A percentile compares a stretch with the other conserved stretches of the same genome.
These are phyloP conservation scores for Leccinum pachyderme DNA, from an alignment of 1,284 basidiomycete species.

Conservation along the genomic window DNA sequence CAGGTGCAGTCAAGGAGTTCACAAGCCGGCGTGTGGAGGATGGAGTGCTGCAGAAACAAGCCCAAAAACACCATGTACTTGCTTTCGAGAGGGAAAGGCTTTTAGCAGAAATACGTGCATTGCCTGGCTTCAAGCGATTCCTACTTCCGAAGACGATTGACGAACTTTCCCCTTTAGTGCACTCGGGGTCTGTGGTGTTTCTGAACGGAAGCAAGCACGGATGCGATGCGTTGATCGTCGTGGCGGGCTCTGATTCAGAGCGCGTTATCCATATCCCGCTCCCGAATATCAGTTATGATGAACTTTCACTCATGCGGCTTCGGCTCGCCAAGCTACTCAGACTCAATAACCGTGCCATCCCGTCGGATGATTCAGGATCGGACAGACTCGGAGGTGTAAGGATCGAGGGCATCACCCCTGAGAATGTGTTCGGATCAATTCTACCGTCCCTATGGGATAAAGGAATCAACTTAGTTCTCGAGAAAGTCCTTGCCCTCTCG, in stretches of 20 bases:
- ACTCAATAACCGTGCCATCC: neutral
- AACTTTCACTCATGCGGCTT: neutral
- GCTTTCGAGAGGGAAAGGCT: neutral
- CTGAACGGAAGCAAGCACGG: neutral
- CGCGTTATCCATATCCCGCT: neutral
- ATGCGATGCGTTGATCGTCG: neutral
- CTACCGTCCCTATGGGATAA: slow-evolving; percentile 7
- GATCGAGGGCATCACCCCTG: neutral
- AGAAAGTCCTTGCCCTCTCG: slow-evolving; percentile 1
- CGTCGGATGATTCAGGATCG: no score
- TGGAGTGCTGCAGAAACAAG: neutral
- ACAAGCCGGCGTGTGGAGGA: no score
- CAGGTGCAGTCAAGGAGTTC: neutral
- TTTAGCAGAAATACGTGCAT: neutral
- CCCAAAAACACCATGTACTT: neutral
- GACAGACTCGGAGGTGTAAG: no score
- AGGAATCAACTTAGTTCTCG: slow-evolving; percentile 4
- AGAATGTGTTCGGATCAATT: neutral
- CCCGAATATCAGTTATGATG: no score
- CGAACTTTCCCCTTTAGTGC: neutral
- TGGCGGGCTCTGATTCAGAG: neutral
- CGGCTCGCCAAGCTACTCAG: neutral
- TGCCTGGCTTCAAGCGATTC: slow-evolving; percentile 6
- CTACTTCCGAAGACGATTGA: neutral
- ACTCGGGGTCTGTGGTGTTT: slow-evolving; percentile 1